Evolutionary conservation across 345 rosid genomes (phyloP), one percentile per base, ranked within the genome.

Genomic region (Murraya koenigii): DNA sequence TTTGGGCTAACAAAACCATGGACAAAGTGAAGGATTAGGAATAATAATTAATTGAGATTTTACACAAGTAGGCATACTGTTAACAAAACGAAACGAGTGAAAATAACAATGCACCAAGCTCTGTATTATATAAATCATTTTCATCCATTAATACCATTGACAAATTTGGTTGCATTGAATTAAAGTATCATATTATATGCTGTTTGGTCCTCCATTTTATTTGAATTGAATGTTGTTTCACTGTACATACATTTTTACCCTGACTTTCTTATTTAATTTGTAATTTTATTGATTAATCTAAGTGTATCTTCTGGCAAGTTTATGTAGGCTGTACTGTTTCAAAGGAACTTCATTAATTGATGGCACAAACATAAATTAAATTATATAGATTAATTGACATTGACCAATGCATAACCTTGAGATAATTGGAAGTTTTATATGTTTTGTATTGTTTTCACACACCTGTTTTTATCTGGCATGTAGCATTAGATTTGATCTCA

Each of bases 161-260:
- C 30, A 75, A 76, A 56, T 72, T 74, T 82, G 55, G 86, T 65
- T 80, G 76, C 71, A 75, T 75, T 71, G 47, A 44, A 82, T 65
- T 74, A 76, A 78, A 80, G 81, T 64, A 7, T 69, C 62, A 39
- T 64, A 41, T 71, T 32, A 58, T 25, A 63, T 61, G 49, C 55
- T 17, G 26, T 69, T 82, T 62, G 65, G 55, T 41, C 39, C 75
- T 26, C 75, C 75, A 10, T 22, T 44, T 25, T 33, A 71, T 11
- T 32, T 20, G 15, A 66, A 8, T 36, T 20, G 11, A 39, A n/a
- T 10, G 13, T 66, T 20, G 25, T 22, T 66, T 20, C 49, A 44
- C 49, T 44, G 5, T n/a, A 66, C 20, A 1, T 66, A 3, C 7
- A n/a, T 10, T n/a, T 49, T 72, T 28, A 30, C 3, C 3, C 49